Conservation (phyloP, 495 filamentous ascomycete genomes). For the Xylaria telfairii region DNA sequence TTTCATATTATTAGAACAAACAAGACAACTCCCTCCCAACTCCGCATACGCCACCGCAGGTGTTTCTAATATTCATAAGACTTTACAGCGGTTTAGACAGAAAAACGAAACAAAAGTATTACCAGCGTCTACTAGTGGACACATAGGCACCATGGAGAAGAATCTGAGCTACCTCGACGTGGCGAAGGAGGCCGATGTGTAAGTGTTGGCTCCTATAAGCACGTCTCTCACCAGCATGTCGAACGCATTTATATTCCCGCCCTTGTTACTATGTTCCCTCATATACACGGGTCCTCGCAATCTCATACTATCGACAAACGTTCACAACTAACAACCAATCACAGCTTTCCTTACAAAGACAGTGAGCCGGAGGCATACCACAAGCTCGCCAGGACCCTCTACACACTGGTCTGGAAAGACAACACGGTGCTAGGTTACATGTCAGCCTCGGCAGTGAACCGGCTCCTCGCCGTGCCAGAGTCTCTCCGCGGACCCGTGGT, state of each 20-base stretch:
- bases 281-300: not conserved
- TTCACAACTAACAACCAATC: conserved; percentile 18
- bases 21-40: not conserved
- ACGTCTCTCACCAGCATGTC: not conserved
- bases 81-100: not conserved
- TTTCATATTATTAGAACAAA: not conserved
- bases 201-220: conserved; percentile 31
- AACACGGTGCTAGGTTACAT: conserved; percentile 67
- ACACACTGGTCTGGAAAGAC: conserved; percentile 51
- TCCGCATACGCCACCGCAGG: not conserved
- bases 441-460: conserved; percentile 60
- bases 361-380: conserved; percentile 58
- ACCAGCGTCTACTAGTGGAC: not conserved
- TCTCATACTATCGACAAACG: not conserved
- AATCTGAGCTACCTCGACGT: conserved; percentile 42
- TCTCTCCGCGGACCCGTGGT: conserved; percentile 59
- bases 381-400: conserved; percentile 56
- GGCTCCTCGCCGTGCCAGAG: conserved; percentile 53
- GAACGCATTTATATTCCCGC: not conserved
- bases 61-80: not conserved
- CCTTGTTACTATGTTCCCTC: not conserved
- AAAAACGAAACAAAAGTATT: not conserved
- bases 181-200: conserved; percentile 68
- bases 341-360: conserved; percentile 72
- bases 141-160: conserved; percentile 21